phyloP scores from a whole-genome alignment of 139 green algal species.

The Chara braunii region DNA sequence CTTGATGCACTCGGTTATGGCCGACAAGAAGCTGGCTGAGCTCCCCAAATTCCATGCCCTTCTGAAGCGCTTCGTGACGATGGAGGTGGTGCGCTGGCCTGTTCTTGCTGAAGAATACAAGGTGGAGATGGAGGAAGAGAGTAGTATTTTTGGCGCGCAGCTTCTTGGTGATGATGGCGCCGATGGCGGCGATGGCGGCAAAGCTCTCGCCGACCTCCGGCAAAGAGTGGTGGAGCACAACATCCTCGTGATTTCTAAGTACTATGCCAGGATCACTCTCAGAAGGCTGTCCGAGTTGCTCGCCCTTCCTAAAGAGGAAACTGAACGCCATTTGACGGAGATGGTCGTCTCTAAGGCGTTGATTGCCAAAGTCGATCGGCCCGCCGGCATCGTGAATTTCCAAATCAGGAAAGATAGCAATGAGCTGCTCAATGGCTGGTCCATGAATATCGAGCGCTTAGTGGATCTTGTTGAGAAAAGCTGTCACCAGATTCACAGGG shows the following conservation, averaged over 20 bases:
- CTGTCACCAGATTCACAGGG: conserved; percentile 87
- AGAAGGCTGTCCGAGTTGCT: conserved; percentile 76
- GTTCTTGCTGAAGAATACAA: conserved; percentile 45
- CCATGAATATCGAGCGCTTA: conserved; percentile 67
- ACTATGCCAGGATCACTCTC: conserved; percentile 73
- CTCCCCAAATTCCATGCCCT: conserved; percentile 61
- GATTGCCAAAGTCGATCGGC: conserved; percentile 83
- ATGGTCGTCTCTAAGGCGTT: conserved; percentile 79
- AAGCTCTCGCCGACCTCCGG: conserved; percentile 42
- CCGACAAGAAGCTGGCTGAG: conserved; percentile 70
- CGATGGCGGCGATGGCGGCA: conserved; percentile 33
- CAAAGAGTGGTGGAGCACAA: conserved; percentile 68
- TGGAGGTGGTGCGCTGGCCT: conserved; percentile 76
- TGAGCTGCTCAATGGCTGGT: conserved; percentile 74
- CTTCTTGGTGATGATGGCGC: too few relatives aligned
- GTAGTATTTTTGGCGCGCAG: conserved; percentile 49
- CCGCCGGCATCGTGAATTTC: conserved; percentile 77
- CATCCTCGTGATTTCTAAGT: conserved; percentile 77
- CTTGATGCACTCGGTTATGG: conserved; percentile 62
- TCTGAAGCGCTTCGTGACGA: conserved; percentile 74
- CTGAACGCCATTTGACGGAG: conserved; percentile 82
- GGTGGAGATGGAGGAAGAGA: conserved; percentile 57
- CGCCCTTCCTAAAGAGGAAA: conserved; percentile 55
- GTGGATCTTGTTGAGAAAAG: conserved; percentile 81
- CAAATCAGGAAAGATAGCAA: conserved; percentile 39